phyloP scores from a whole-genome alignment of 805 yeast species.

The Candida arabinofermentans region DNA sequence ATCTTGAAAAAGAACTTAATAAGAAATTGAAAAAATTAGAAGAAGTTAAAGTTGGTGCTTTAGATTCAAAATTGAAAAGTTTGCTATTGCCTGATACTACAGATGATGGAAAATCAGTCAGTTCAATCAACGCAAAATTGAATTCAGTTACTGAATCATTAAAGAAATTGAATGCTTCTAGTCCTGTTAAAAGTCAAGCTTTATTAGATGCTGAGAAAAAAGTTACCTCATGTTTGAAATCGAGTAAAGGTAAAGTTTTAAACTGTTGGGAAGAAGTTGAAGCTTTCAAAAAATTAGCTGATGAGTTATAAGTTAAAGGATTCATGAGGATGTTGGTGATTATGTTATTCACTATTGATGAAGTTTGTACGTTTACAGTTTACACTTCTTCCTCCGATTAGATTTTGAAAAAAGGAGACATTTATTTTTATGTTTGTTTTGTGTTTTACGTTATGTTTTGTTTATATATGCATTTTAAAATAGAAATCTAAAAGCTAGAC shows the following conservation, averaged over 20 bases:
- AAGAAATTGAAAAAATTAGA: constrained; percentile 54
- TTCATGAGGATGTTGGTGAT: too few relatives aligned
- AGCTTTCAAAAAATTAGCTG: constrained; percentile 56
- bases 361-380: not conserved
- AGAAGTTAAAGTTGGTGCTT: constrained; percentile 44
- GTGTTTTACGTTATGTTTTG: too few relatives aligned
- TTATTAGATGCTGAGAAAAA: constrained; percentile 43
- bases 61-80: constrained; percentile 45
- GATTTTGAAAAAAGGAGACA: too few relatives aligned
- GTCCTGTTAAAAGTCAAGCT: constrained; percentile 33
- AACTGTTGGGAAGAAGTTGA: constrained; percentile 83
- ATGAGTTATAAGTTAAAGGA: constrained; percentile 6
- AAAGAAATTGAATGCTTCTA: constrained; percentile 27
- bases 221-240: constrained; percentile 58
- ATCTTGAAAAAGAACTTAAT: constrained; percentile 61
- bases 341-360: too few relatives aligned
- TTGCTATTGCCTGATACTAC: constrained; percentile 36
- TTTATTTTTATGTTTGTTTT: too few relatives aligned
- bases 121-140: constrained; percentile 30
- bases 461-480: too few relatives aligned
- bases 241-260: constrained; percentile 60
- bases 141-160: constrained; percentile 33
- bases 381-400: too few relatives aligned
- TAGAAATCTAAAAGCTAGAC: too few relatives aligned
- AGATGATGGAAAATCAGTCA: constrained; percentile 19